Evolutionary conservation across 2,329 filamentous ascomycete species (phyloP).

Genomic region (Aspergillus uvarum): DNA sequence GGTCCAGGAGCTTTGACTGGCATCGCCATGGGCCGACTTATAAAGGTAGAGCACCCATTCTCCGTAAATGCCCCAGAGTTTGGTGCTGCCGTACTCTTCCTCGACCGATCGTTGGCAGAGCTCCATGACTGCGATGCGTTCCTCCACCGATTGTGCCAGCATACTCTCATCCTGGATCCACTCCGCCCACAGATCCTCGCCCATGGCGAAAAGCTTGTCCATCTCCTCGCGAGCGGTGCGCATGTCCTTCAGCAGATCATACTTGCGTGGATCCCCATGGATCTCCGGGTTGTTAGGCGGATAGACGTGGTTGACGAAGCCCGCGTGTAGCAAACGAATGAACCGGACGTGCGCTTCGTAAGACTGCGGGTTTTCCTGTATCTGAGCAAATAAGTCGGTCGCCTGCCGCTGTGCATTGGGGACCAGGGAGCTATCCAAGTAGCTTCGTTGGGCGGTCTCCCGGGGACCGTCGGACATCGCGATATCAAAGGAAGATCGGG

Average conservation of each 20-base stretch:
- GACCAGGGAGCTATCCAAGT: constrained; percentile 42
- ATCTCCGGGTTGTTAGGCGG: constrained; percentile 46
- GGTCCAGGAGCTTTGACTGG: constrained; percentile 43
- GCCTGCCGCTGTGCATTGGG: constrained; percentile 43
- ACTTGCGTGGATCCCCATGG: constrained; percentile 46
- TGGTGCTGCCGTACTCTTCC: constrained; percentile 62
- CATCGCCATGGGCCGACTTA: constrained; percentile 49
- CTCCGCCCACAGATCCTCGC: constrained; percentile 62
- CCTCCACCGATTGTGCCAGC: constrained; percentile 56
- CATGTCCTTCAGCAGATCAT: constrained; percentile 49
- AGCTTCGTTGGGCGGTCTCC: constrained; percentile 42
- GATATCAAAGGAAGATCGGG: constrained; percentile 46
- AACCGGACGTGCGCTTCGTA: constrained; percentile 50
- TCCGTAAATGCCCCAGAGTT: constrained; percentile 62
- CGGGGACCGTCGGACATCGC: constrained; percentile 46
- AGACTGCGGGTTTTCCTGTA: constrained; percentile 48
- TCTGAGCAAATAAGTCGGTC: constrained; percentile 42
- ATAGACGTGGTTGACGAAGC: constrained; percentile 49
- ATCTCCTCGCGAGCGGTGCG: constrained; percentile 56
- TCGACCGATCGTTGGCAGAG: constrained; percentile 59
- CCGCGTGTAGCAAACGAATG: constrained; percentile 48
- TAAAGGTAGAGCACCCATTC: constrained; percentile 61
- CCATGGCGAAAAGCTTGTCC: constrained; percentile 62
- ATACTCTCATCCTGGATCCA: constrained; percentile 64
- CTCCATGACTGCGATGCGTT: constrained; percentile 60